Evolutionary conservation across 257 asterid species (phyloP), one percentile per base, ranked within the genome.

Genomic region (Fraxinus cuspidata): DNA sequence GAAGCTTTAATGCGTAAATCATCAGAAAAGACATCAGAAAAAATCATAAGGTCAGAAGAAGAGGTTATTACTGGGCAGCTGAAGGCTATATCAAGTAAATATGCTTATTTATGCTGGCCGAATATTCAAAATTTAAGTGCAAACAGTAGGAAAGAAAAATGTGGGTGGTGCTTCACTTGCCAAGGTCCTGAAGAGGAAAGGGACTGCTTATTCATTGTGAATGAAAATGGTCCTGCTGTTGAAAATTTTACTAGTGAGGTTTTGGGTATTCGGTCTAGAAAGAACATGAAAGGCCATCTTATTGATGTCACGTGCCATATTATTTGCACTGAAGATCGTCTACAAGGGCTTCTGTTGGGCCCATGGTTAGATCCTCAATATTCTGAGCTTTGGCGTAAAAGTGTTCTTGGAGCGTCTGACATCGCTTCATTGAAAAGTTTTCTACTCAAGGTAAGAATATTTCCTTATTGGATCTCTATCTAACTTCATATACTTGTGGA

Each of bases 141-240:
- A 78, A 85, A 78, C 79, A 73, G 77, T 65, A 81, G 87, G 84
- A 92, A 90, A 85, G 98, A 94, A 85, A 86, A 83, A 78, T 94
- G 98, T 86, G 98, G 98, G 70, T 94, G 98, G 98, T 94, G 98
- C 86, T 84, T 87, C 84, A 78, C 88, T 81, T 94, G 98, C 86
- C 85, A 85, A 86, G 80, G 56, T 78, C 92, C 93, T 65, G 97
- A 90, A 72, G 83, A 85, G 28, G 97, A 82, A 80, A 85, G 81
- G 80, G 91, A 91, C 67, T 94, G 98, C 92, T 85, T 94, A 84
- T 86, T 90, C 81, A 58, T 79, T 31, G 77, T 85, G 91, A 90
- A 84, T 83, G 86, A 74, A 53, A 75, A 74, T 73, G 73, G 83
- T 77, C 93, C 93, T 81, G 79, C 84, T 65, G 82, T 83, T 19